Evolutionary conservation across 768 basidiomycete species (phyloP), one percentile per base, ranked within the genome.

Genomic region (Mycena metata): DNA sequence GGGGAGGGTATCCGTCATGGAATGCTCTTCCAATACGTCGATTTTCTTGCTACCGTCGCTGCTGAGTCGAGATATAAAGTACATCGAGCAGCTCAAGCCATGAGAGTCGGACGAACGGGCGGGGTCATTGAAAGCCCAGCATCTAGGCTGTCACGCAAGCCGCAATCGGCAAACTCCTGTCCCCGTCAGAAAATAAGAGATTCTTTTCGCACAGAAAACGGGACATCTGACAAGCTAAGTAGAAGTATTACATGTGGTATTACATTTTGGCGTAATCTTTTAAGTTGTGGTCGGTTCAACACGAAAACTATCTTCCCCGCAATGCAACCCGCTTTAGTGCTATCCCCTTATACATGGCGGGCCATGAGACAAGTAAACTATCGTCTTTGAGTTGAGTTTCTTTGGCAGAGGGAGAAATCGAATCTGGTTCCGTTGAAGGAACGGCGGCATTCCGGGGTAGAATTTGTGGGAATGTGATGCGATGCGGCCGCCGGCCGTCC

Each of bases 1-100:
- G 39, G 86, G 87, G 24, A 87, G 80, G 0, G 75, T 68, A 26
- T 71, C 56, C 30, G 72, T 46, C 42, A 73, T 75, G 16, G 64
- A 62, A 21, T 66, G 64, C 35, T 52, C 55, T 30, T 73, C 64
- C 42, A 62, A 19, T 46, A 57, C 5, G 58, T 56, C 59, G 60
- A 76, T 70, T 64, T 10, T 63, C 52, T 43, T 65, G 59, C 64
- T 15, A 24, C 58, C 60, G 41, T 42, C 36, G 30, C 63, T 57
- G 47, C 66, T 64, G 61, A 17, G 42, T 33, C 47, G 49, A 54
- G 51, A 60, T 50, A 60, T 7, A 23, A 61, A 63, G 67, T 64
- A 65, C 66, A 67, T 71, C 42, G 43, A 30, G 5, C n/a, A 8
- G 23, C 39, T 71, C 46, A 67, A 55, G 50, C 69, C 69, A 70